phyloP scores from a whole-genome alignment of 2,329 filamentous ascomycete species.

The Venturiaceae sp. region DNA sequence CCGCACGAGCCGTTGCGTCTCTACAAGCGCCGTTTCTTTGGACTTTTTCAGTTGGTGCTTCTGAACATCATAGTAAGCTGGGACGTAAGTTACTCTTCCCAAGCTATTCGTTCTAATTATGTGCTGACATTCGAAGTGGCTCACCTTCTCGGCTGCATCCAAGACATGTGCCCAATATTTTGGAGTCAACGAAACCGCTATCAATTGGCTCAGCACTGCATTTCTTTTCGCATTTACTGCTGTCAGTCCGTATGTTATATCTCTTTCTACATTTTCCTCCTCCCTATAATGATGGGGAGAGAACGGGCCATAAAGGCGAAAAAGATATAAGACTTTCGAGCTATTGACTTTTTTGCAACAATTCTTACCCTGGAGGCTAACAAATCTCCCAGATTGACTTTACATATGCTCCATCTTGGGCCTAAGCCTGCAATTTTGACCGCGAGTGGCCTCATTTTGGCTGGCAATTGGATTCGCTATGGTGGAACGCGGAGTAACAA shows the following conservation, averaged over 20 bases:
- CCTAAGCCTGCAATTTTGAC: conserved; percentile 69
- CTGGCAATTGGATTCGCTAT: conserved; percentile 89
- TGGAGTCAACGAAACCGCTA: conserved; percentile 57
- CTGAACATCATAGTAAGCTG: conserved; percentile 91
- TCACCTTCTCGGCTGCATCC: conserved; percentile 82
- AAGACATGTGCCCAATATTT: conserved; percentile 68
- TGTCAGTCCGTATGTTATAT: conserved; percentile 49
- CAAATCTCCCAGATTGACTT: conserved; percentile 36
- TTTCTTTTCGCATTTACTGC: conserved; percentile 79
- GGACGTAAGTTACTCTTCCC: conserved; percentile 59
- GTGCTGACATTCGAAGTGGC: conserved; percentile 52
- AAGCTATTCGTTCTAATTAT: not conserved
- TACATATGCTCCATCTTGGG: conserved; percentile 71
- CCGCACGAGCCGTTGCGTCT: conserved; percentile 18
- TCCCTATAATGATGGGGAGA: no score
- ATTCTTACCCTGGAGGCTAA: not conserved
- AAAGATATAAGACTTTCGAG: no score
- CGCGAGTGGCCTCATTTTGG: conserved; percentile 61
- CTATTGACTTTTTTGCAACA: not conserved
- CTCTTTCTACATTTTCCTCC: not conserved
- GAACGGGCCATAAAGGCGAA: no score
- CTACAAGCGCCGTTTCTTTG: conserved; percentile 86
- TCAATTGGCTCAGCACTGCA: conserved; percentile 89
- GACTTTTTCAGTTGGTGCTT: conserved; percentile 70
- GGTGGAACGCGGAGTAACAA: conserved; percentile 56